Conservation (phyloP, 805 yeast genomes). For the Yueomyces sp. region DNA sequence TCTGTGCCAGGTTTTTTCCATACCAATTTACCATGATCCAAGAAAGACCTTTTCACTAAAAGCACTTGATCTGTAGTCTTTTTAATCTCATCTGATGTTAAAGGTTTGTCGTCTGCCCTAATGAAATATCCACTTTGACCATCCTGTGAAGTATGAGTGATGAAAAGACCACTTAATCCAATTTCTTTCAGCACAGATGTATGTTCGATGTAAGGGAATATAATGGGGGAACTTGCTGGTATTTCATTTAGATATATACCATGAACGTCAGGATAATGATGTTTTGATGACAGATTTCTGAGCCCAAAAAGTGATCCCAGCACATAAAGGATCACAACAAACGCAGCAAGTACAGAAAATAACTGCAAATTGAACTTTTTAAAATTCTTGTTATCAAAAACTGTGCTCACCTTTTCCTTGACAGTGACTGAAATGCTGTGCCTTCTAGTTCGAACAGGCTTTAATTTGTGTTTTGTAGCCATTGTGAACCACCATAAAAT, state of each 20-base stretch:
- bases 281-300: conserved; percentile 1
- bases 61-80: conserved; percentile 23
- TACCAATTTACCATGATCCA: conserved; percentile 50
- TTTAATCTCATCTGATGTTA: conserved; percentile 26
- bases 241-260: conserved; percentile 34
- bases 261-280: conserved; percentile 23
- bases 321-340: conserved; percentile 1
- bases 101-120: conserved; percentile 27
- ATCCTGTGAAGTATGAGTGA: conserved; percentile 33
- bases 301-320: not conserved
- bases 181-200: conserved; percentile 47
- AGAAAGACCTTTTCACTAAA: conserved; percentile 42
- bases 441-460: not conserved
- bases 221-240: conserved; percentile 36
- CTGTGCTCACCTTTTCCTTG: too few species aligned
- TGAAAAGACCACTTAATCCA: conserved; percentile 38
- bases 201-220: conserved; percentile 67
- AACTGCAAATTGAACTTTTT: not conserved
- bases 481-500: not conserved
- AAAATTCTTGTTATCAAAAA: not conserved
- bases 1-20: conserved; percentile 36
- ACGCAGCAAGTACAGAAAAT: conserved; percentile 1
- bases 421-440: not conserved
- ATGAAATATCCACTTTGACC: conserved; percentile 27
- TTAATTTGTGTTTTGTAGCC: conserved; percentile 14